Conservation (phyloP, 2,329 filamentous ascomycete species). For the Endocalyx cinctus region DNA sequence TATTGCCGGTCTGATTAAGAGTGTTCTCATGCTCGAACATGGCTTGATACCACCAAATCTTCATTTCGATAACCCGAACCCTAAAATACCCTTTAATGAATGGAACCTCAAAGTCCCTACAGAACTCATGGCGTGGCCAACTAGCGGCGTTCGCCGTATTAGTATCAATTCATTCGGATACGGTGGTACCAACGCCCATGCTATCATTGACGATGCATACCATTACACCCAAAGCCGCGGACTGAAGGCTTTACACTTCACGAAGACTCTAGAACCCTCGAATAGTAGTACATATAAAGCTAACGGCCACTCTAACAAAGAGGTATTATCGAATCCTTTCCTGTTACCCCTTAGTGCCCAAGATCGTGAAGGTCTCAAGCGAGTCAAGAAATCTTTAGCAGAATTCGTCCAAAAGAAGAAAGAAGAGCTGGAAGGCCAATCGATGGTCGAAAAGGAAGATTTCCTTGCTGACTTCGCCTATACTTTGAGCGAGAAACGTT, state of each 20-base stretch:
- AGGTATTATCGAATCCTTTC: neutral
- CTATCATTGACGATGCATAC: conserved; percentile 28
- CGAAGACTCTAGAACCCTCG: neutral
- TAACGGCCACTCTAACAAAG: neutral
- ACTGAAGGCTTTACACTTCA: conserved; percentile 15
- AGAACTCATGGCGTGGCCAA: conserved; percentile 21
- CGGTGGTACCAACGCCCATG: conserved; percentile 32
- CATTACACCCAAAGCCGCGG: conserved; percentile 20
- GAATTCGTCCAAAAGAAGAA: neutral
- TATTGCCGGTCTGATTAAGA: conserved; percentile 24
- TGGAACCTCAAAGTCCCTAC: conserved; percentile 24
- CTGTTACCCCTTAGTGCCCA: neutral
- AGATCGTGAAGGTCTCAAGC: neutral
- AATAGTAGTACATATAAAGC: too few species aligned
- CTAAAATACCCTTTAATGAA: conserved; percentile 23
- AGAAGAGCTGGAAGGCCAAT: neutral
- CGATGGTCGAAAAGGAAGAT: neutral
- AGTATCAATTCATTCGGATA: conserved; percentile 33
- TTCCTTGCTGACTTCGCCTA: neutral
- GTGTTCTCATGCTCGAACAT: conserved; percentile 19
- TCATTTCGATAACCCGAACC: conserved; percentile 22
- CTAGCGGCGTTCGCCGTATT: conserved; percentile 22
- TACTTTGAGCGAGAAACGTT: neutral
- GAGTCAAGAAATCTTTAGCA: neutral
- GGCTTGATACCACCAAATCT: conserved; percentile 24